Evolutionary conservation across 169 alveolate species (phyloP).

Genomic region (Plasmodium chabaudi): DNA sequence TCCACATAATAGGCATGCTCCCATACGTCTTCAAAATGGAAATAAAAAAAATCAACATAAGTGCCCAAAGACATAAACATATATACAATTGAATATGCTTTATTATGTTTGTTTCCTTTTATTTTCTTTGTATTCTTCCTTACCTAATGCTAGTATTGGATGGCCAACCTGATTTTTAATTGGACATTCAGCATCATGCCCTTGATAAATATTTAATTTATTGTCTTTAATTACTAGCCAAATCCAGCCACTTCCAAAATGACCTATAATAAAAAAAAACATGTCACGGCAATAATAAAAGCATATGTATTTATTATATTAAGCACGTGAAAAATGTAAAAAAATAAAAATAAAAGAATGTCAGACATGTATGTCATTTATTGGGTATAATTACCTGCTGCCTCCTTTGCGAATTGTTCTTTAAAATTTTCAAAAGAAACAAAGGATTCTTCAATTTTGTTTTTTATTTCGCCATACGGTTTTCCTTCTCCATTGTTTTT

Average conservation of each 20-base stretch:
- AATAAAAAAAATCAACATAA: conserved; percentile 3
- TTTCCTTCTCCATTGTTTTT: conserved; percentile 92
- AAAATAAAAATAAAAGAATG: not conserved
- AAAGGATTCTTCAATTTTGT: conserved; percentile 88
- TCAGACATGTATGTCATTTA: not conserved
- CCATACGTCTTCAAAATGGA: conserved; percentile 92
- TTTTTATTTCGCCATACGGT: conserved; percentile 87
- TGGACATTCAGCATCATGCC: conserved; percentile 92
- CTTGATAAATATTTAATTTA: conserved; percentile 86
- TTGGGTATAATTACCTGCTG: conserved; percentile 19
- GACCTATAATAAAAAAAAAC: conserved; percentile 46
- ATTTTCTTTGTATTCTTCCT: not conserved
- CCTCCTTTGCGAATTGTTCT: conserved; percentile 82
- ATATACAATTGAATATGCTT: too few species aligned
- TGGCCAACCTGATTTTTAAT: conserved; percentile 83
- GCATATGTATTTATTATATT: not conserved
- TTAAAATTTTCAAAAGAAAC: conserved; percentile 88
- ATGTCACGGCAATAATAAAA: not conserved
- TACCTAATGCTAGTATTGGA: conserved; percentile 89
- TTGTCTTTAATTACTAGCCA: conserved; percentile 88
- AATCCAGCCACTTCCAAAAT: conserved; percentile 97
- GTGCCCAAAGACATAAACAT: too few species aligned
- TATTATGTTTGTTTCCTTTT: not conserved
- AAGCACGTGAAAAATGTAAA: not conserved
- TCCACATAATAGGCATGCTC: conserved; percentile 96